A percentile compares a stretch with the other conserved stretches of the same genome.
These are phyloP conservation scores for Magnaporthiopsis poae DNA, from an alignment of 2,329 filamentous ascomycete species.

Conservation along the genomic window DNA sequence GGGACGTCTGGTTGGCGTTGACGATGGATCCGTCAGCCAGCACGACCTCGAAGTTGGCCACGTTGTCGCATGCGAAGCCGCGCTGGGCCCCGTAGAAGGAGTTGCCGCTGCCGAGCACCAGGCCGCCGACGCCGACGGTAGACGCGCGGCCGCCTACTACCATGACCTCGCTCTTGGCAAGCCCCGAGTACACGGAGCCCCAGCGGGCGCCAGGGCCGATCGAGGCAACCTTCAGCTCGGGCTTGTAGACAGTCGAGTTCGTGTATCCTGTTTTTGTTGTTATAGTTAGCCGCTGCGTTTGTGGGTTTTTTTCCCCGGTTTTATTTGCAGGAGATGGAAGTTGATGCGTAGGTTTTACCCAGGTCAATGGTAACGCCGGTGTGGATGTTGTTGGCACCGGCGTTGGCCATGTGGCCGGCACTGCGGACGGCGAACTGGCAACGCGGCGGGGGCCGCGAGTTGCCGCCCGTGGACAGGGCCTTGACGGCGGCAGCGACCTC, in stretches of 20 bases:
- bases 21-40: conserved; percentile 30
- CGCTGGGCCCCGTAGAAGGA: conserved; percentile 18
- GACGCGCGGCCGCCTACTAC: conserved; percentile 19
- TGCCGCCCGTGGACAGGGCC: conserved; percentile 11
- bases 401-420: conserved; percentile 27
- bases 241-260: conserved; percentile 21
- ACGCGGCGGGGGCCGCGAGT: not conserved
- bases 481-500: conserved; percentile 3
- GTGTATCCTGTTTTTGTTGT: conserved; percentile 18
- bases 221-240: conserved; percentile 19
- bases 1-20: conserved; percentile 8
- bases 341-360: not conserved
- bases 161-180: conserved; percentile 19
- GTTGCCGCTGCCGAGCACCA: conserved; percentile 20
- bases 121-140: conserved; percentile 20
- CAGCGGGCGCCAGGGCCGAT: conserved; percentile 28
- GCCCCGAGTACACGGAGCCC: conserved; percentile 27
- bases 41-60: conserved; percentile 31
- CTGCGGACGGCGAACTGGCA: conserved; percentile 29
- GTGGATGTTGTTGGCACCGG: conserved; percentile 26
- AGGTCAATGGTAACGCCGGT: conserved; percentile 28
- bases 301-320: too few relatives aligned
- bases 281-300: too few relatives aligned
- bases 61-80: conserved; percentile 32
- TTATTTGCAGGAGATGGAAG: too few relatives aligned